Evolutionary conservation across 176 grass and related monocot species (phyloP), one percentile per base, ranked within the genome.

Genomic region (Tillandsia leiboldiana): DNA sequence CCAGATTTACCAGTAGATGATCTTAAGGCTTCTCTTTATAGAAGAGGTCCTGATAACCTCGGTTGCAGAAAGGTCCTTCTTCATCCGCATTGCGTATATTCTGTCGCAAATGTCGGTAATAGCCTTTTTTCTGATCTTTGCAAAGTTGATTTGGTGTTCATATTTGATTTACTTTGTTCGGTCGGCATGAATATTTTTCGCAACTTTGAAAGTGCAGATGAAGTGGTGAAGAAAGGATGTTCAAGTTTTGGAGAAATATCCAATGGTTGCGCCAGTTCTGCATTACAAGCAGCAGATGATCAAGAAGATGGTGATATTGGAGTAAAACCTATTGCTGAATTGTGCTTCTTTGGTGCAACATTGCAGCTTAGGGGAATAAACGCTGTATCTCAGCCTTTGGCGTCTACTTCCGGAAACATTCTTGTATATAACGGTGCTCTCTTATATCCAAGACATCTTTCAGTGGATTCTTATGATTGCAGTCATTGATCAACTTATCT

Each of bases 381-480:
- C 72, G 61, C 72, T 6, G 67, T 92, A 76, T 79, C 50, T 11
- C 93, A 92, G 82, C 93, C 93, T 0, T 49, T 85, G 22, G 68
- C 83, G 15, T 70, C 75, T 52, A 51, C 70, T 50, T 83, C 68
- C 47, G 84, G 89, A 78, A 97, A 70, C 73, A 76, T 97, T 79
- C 77, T 97, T 67, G 74, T 92, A 61, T 97, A 87, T 65, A 97
- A 97, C 76, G 93, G 93, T 96, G 87, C 74, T 68, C 49, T 67
- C 67, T 12, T 12, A 68, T 80, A 51, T 17, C 67, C 68, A 24
- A 63, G 12, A 33, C 17, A 56, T n/a, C 57, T 14, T 14, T 66
- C 51, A 3, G 10, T 70, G 50, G 58, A 72, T 66, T 64, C 22
- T 12, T 51, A 56, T 23, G 23, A 24, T 76, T 64, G 1, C 61